Evolutionary conservation across 352 stramenopile genomes (phyloP).

Genomic region (Phytophthora tentaculata): DNA sequence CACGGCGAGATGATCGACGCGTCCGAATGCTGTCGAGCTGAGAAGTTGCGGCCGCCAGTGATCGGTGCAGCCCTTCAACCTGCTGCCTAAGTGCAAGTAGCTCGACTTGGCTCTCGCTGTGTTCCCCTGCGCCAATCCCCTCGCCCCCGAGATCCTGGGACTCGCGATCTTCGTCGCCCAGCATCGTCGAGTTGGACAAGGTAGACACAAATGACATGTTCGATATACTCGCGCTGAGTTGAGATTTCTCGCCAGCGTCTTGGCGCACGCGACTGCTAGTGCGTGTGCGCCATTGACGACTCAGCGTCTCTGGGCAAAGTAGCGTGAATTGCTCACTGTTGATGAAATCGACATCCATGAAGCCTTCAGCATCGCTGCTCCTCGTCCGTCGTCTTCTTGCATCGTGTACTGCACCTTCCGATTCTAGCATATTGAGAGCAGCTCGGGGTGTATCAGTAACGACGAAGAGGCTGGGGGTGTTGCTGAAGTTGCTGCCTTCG

Average conservation of each 20-base stretch:
- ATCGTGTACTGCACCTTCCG: conserved; percentile 5
- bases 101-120: conserved; percentile 43
- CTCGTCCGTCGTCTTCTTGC: conserved; percentile 5
- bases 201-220: conserved; percentile 51
- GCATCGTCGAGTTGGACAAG: conserved; percentile 40
- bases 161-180: conserved; percentile 39
- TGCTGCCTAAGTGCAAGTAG: conserved; percentile 52
- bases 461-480: conserved; percentile 17
- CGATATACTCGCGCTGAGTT: conserved; percentile 40
- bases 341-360: conserved; percentile 61
- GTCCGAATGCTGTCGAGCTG: conserved; percentile 54
- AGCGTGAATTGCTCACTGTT: conserved; percentile 66
- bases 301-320: conserved; percentile 53
- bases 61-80: conserved; percentile 56
- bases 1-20: conserved; percentile 22
- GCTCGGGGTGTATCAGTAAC: background rate
- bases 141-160: conserved; percentile 29
- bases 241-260: conserved; percentile 52
- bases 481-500: conserved; percentile 23
- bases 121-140: conserved; percentile 9
- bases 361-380: conserved; percentile 17
- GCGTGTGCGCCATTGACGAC: conserved; percentile 29
- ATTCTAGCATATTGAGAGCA: background rate
- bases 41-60: conserved; percentile 55
- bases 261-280: conserved; percentile 38